Base-by-base conservation (phyloP, 1,139 yeast species). In the Debaryomycetaceae sp. region DNA sequence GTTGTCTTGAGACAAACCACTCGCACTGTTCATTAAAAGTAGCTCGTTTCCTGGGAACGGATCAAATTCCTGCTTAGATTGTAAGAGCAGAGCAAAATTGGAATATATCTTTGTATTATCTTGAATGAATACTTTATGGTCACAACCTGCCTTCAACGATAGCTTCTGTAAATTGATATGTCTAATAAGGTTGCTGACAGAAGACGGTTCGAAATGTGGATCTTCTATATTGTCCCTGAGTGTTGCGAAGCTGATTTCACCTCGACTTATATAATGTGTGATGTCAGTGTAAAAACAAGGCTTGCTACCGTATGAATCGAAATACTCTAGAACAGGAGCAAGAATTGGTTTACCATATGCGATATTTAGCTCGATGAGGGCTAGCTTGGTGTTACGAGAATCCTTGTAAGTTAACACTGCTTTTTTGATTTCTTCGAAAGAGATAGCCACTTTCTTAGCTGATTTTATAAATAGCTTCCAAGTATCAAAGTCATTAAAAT, bases 21-120 rank as follows among this genome's bases (percentile, higher is more conserved):
- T 34, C 17, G 60, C 43, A 1, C 79, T 66, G 3, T 83, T 77
- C 41, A 84, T 58, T 7, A 87, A 63, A 4, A 85, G 58, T 42
- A 85, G 70, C 46, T 87, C 95, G 52, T 82, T 82, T 3, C 86
- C 87, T 5, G 80, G 65, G 54, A 78, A 82, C 55, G 81, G 82
- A 54, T 86, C 93, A 37, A 83, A 83, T 14, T 72, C 75, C 24
- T 70, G 69, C 49, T 81, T 76, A 2, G 54, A 58, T 3, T 61
- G 40, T 34, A 70, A 62, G 36, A 63, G 56, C 9, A 53, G 57
- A 37, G 55, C 56, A 41, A 67, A 62, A 30, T 50, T 49, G 36
- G 62, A 58, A 56, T 75, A 80, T 14, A 68, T 59, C 5, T 52
- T 45, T 55, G 79, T 63, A 45, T 74, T 66, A 0, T 55, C 51